Percentiles rank a stretch among this genome's conserved stretches.
Conservation (phyloP, 2,329 filamentous ascomycete genomes). For the Botryotinia globosa region DNA sequence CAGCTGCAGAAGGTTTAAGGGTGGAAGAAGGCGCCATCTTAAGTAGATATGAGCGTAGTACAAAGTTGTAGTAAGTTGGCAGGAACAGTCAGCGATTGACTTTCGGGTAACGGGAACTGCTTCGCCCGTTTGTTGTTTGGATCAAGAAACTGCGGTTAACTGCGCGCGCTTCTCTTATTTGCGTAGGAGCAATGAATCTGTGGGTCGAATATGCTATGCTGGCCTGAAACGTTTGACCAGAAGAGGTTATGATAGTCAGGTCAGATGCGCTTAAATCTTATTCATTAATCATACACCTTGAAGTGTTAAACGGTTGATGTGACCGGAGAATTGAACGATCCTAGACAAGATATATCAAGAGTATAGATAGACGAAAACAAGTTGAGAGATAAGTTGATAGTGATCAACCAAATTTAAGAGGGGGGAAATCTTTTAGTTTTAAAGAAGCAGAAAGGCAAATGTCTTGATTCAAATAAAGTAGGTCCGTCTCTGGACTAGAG, state of each 20-base stretch:
- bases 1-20: slow-evolving; percentile 20
- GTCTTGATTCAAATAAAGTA: background rate
- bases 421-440: background rate
- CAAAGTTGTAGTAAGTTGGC: background rate
- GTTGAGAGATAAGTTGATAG: background rate
- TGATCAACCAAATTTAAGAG: background rate
- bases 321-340: background rate
- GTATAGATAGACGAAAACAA: background rate
- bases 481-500: slow-evolving; percentile 4
- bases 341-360: background rate
- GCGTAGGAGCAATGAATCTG: background rate
- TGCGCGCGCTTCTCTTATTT: slow-evolving; percentile 10
- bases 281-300: background rate
- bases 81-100: background rate
- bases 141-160: background rate
- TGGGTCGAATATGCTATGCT: background rate
- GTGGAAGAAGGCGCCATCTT: slow-evolving; percentile 18
- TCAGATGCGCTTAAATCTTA: background rate
- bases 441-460: background rate
- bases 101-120: background rate
- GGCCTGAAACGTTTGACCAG: slow-evolving; percentile 4
- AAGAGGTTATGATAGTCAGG: background rate
- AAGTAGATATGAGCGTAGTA: background rate
- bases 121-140: slow-evolving; percentile 14
- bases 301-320: background rate